Base-by-base conservation (phyloP, 2,329 filamentous ascomycete genomes). In the Fusarium humuli region DNA sequence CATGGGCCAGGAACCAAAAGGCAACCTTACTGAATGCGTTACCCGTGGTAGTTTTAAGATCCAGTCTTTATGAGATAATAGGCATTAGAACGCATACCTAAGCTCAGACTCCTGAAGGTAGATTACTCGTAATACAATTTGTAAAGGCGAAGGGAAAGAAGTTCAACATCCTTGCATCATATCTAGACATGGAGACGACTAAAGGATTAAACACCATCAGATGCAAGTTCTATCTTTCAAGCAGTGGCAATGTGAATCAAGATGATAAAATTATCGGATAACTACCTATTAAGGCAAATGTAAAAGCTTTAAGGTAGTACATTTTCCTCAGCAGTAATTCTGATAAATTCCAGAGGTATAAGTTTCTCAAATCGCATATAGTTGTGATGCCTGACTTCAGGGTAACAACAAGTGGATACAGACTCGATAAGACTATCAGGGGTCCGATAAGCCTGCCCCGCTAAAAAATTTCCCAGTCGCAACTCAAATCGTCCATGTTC, bases 391-490 rank as follows among this genome's bases (percentile, higher is more conserved):
- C 40, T 16, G 4, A 25, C 45, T 54, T 10, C 7, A 60, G 50
- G 41, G 53, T 57, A 57, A 10, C 6, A n/a, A n/a, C n/a, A 40
- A 40, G 25, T 56, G 23, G 53, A 22, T 14, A 12, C 27, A 18
- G 6, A 13, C 13, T 25, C 12, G 71, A 77, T 74, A 69, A 75
- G 63, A 25, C 40, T 8, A 50, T 34, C 27, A 48, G 34, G 45
- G 49, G 45, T 42, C 32, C 20, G 76, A 77, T 77, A 77, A 72
- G 29, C 32, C 20, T 55, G 74, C 69, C 70, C 77, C 77, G 63
- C 77, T 73, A 73, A 75, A 78, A 78, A 78, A 76, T 62, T 16
- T 69, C 52, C 60, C 53, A 59, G 47, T 57, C 48, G 50, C 37
- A 45, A 53, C 57, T 30, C 41, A 52, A 55, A 57, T n/a, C 12